Evolutionary conservation across 1,139 yeast genomes (phyloP), one percentile per base, ranked within the genome.

Genomic region (Taphrina confusa): DNA sequence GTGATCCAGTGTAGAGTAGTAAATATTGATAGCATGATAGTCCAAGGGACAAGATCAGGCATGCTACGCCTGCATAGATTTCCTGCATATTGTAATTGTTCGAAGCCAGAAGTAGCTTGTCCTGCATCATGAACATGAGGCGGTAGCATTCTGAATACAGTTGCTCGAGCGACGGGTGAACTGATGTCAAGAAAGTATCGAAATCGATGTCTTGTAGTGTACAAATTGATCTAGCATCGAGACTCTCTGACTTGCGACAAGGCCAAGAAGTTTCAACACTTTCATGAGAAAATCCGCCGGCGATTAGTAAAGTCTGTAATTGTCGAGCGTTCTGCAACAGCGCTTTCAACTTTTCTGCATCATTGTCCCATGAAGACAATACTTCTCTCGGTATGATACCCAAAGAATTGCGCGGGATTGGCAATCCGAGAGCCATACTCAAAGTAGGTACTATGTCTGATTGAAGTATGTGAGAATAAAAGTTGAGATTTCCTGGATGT

Each of bases 391-490:
- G 79, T 4, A 91, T 68, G 0, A 86, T 78, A 0, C 98, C 99
- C 16, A 92, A 76, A 66, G 82, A 88, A 69, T 94, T 92, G 63
- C 81, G 83, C 0, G 99, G 98, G 30, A 90, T 83, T 0, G 96
- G 94, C 16, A 91, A 75, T 57, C 87, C 85, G 61, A 91, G 76
- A 5, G 92, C 74, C 2, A 84, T 75, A 0, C 95, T 77, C 45
- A 92, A 70, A 0, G 97, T 86, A 0, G 98, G 96, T 0, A 92
- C 96, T 22, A 92, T 66, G 71, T 92, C 98, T 27, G 89, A 82
- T 69, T 94, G 98, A 63, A 84, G 85, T 12, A 90, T 75, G 0
- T 73, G 66, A 66, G 80, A 81, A 68, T 80, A 92, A 0, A 76
- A 69, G 70, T 1, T 75, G 73, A 1, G 78, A 75, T 5, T 67